phyloP scores from a whole-genome alignment of 805 yeast species.

The Saturnispora sekii region DNA sequence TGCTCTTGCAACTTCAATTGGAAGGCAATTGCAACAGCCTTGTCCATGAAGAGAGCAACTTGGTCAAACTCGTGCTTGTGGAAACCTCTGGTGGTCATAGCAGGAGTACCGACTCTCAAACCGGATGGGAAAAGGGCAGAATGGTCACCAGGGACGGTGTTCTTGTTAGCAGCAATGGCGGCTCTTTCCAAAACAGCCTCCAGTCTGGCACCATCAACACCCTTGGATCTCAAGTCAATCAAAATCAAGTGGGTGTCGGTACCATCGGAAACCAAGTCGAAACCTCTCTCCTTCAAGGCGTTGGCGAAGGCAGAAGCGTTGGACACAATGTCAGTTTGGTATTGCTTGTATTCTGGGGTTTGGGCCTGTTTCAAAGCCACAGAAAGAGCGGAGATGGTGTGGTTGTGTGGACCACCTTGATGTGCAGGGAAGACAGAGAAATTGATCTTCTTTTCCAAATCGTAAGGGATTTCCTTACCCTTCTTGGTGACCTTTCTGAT shows the following conservation, averaged over 20 bases:
- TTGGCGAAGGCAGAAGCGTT: constrained; percentile 80
- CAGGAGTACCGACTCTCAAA: constrained; percentile 96
- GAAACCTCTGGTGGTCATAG: constrained; percentile 96
- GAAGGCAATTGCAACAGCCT: constrained; percentile 60
- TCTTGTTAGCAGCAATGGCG: constrained; percentile 94
- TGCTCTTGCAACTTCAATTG: constrained; percentile 49
- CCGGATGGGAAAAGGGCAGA: constrained; percentile 97
- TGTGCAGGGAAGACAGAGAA: constrained; percentile 99
- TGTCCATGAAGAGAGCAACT: constrained; percentile 73
- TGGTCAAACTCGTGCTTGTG: constrained; percentile 76
- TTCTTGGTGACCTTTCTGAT: constrained; percentile 81
- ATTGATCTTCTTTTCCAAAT: constrained; percentile 90
- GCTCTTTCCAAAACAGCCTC: constrained; percentile 91
- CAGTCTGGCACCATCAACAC: constrained; percentile 93
- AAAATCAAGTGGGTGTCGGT: constrained; percentile 97
- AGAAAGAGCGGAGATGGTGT: constrained; percentile 95
- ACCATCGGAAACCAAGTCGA: constrained; percentile 83
- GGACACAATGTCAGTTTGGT: constrained; percentile 79
- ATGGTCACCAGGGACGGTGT: constrained; percentile 96
- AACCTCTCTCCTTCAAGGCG: constrained; percentile 63
- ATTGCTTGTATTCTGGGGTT: constrained; percentile 81
- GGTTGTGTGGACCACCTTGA: constrained; percentile 99
- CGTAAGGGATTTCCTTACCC: constrained; percentile 86
- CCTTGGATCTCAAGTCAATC: constrained; percentile 78
- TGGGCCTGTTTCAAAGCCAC: constrained; percentile 93